phyloP scores from a whole-genome alignment of 345 rosid genomes.

The Gossypium ekmanianum region DNA sequence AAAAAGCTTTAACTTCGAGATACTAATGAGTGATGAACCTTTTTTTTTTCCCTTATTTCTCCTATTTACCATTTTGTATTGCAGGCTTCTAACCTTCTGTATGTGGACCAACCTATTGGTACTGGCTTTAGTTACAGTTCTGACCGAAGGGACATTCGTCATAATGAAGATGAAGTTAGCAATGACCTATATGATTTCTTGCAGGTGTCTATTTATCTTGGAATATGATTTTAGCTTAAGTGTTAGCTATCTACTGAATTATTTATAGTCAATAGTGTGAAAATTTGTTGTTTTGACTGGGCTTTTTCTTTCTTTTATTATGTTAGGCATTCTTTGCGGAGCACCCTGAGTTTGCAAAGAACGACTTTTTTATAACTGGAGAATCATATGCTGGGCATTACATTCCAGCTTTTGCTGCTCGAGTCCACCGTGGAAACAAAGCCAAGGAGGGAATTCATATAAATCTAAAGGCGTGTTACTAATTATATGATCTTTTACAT shows the following conservation, averaged over 20 bases:
- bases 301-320: slow-evolving; percentile 8
- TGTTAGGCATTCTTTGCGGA: slow-evolving; percentile 81
- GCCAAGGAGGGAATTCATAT: slow-evolving; percentile 82
- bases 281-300: not conserved
- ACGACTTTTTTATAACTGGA: slow-evolving; percentile 80
- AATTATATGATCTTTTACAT: not conserved
- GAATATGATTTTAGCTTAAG: not conserved
- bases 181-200: slow-evolving; percentile 91
- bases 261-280: not conserved
- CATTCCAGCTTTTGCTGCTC: slow-evolving; percentile 94
- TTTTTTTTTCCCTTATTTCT: not conserved
- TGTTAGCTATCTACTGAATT: not conserved
- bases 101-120: slow-evolving; percentile 96
- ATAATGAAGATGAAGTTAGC: slow-evolving; percentile 82
- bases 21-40: not conserved
- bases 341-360: slow-evolving; percentile 72
- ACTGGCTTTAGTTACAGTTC: slow-evolving; percentile 95
- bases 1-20: not conserved
- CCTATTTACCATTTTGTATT: not conserved
- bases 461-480: slow-evolving; percentile 66
- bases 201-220: slow-evolving; percentile 54
- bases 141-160: slow-evolving; percentile 82
- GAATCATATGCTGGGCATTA: slow-evolving; percentile 43
- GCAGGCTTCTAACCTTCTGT: slow-evolving; percentile 87
- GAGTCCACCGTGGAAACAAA: slow-evolving; percentile 89